These are phyloP conservation scores for Euphorbia celastroides DNA, from an alignment of 441 rosid species.

Conservation along the genomic window DNA sequence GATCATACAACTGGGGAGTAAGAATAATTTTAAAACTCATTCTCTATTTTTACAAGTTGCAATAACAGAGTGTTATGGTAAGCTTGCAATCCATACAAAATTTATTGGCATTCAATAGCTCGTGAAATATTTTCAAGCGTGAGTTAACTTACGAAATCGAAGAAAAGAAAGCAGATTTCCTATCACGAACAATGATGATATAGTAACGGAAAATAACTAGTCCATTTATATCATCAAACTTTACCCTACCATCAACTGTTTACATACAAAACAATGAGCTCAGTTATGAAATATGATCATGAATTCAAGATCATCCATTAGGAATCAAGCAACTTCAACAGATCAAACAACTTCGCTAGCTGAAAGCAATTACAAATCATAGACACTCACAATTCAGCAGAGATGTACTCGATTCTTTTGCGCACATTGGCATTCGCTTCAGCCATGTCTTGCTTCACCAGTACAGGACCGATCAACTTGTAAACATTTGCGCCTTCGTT, in stretches of 20 bases:
- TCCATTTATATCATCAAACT: too few species aligned
- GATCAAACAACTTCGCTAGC: not conserved
- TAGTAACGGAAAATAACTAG: not conserved
- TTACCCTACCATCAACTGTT: not conserved
- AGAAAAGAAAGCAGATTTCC: not conserved
- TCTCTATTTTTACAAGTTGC: not conserved
- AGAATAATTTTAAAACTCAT: not conserved
- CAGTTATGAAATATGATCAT: not conserved
- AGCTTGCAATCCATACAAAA: not conserved
- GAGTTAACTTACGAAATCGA: too few species aligned
- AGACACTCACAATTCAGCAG: slow-evolving; percentile 72
- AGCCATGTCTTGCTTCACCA: slow-evolving; percentile 93
- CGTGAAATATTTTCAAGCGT: not conserved
- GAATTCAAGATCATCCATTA: not conserved
- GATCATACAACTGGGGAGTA: not conserved
- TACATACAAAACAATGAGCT: not conserved
- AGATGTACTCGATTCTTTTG: slow-evolving; percentile 87
- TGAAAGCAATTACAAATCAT: not conserved
- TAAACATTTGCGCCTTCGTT: slow-evolving; percentile 82
- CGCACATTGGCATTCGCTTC: slow-evolving; percentile 98
- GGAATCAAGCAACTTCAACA: not conserved
- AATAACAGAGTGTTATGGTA: not conserved
- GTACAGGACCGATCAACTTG: slow-evolving; percentile 89
- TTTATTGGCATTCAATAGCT: not conserved
- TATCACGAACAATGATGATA: not conserved